A percentile compares a stretch with the other conserved stretches of the same genome.
phyloP scores from a whole-genome alignment of 148 eudicot genomes.

The Bassia scoparia region DNA sequence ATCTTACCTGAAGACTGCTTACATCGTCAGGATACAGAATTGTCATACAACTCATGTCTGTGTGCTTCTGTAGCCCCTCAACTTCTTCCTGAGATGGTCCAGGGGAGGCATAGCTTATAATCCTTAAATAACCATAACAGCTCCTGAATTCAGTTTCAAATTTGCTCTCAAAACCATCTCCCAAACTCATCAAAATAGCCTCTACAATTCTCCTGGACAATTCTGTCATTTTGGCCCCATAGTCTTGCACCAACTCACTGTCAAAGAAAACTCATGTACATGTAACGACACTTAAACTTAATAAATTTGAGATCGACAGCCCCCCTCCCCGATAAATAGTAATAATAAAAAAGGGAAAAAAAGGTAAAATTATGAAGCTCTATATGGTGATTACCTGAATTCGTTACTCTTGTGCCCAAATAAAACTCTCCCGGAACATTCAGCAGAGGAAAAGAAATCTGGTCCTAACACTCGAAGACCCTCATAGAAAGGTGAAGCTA shows the following conservation, averaged over 20 bases:
- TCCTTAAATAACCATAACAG: conserved; percentile 75
- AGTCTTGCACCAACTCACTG: conserved; percentile 62
- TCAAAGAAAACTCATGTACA: conserved; percentile 16
- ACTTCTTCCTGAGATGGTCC: conserved; percentile 35
- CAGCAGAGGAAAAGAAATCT: conserved; percentile 57
- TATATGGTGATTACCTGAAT: conserved; percentile 51
- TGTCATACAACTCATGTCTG: conserved; percentile 88
- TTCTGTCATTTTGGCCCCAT: conserved; percentile 62
- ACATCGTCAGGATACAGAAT: conserved; percentile 70
- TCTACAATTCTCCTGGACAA: conserved; percentile 52
- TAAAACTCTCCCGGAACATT: conserved; percentile 50
- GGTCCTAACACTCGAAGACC: conserved; percentile 77
- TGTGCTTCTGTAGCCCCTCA: conserved; percentile 88
- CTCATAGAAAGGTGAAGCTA: conserved; percentile 89
- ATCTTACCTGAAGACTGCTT: conserved; percentile 83
- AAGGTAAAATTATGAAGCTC: background rate
- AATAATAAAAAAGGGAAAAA: background rate
- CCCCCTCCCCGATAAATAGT: background rate
- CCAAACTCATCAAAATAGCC: conserved; percentile 50
- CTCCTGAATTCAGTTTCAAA: conserved; percentile 55
- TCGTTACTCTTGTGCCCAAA: conserved; percentile 38
- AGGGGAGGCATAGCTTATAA: conserved; percentile 69
- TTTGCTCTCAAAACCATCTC: conserved; percentile 44
- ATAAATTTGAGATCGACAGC: background rate
- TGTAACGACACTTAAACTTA: background rate